Evolutionary conservation across 169 alveolate genomes (phyloP).

Genomic region (Cryptosporidium sp.): DNA sequence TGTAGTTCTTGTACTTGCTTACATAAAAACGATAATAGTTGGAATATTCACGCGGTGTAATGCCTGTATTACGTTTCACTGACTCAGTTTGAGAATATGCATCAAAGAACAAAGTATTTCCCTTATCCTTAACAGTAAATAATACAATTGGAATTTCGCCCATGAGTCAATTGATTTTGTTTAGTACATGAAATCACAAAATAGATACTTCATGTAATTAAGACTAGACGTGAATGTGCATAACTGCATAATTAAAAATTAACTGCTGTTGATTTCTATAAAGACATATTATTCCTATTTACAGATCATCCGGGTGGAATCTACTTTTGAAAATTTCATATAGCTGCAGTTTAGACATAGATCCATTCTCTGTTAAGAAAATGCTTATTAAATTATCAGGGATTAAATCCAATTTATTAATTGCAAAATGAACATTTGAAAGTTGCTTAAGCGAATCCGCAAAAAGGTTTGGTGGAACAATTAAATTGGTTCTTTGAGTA

Average conservation of each 20-base stretch:
- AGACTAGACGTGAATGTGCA: slow-evolving; percentile 22
- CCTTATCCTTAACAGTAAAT: slow-evolving; percentile 11
- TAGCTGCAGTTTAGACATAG: slow-evolving; percentile 37
- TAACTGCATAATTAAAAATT: neutral
- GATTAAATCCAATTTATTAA: slow-evolving; percentile 45
- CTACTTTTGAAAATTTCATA: slow-evolving; percentile 37
- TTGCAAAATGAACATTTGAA: slow-evolving; percentile 68
- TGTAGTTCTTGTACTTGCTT: slow-evolving; percentile 17
- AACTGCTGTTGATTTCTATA: neutral
- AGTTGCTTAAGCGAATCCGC: slow-evolving; percentile 40
- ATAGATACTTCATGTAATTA: slow-evolving; percentile 13
- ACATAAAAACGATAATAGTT: slow-evolving; percentile 20
- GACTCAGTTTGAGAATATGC: slow-evolving; percentile 48
- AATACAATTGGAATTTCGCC: slow-evolving; percentile 28
- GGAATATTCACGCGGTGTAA: slow-evolving; percentile 40
- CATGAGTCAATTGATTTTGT: neutral
- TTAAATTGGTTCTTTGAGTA: slow-evolving; percentile 38
- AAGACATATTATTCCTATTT: neutral
- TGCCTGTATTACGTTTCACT: neutral
- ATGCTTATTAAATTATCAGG: slow-evolving; percentile 53
- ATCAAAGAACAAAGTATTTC: slow-evolving; percentile 1
- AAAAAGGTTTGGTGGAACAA: slow-evolving; percentile 56
- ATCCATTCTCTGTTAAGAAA: slow-evolving; percentile 51
- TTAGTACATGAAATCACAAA: neutral
- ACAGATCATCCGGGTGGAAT: slow-evolving; percentile 40